phyloP scores from a whole-genome alignment of 148 eudicot genomes.

The Simmondsia chinensis region DNA sequence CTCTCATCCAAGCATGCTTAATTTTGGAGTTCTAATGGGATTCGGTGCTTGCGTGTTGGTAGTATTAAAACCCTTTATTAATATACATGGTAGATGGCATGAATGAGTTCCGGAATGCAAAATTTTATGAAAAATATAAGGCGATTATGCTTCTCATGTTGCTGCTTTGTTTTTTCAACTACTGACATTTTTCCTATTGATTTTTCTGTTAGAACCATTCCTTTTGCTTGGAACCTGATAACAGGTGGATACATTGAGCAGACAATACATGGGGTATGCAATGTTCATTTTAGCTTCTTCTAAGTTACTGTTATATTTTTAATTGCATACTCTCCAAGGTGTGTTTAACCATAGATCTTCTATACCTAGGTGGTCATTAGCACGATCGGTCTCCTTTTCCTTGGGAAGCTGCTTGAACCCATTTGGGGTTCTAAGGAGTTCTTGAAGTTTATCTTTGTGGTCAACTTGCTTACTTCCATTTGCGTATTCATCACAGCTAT shows the following conservation, averaged over 20 bases:
- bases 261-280: constrained; percentile 72
- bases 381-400: constrained; percentile 69
- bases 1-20: too few species aligned
- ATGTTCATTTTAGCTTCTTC: constrained; percentile 1
- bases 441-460: constrained; percentile 83
- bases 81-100: too few species aligned
- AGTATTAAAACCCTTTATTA: too few species aligned
- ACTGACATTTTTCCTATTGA: background rate
- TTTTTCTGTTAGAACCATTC: constrained; percentile 72
- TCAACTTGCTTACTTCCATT: constrained; percentile 76
- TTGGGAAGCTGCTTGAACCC: constrained; percentile 95
- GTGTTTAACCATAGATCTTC: background rate
- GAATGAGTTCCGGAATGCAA: too few species aligned
- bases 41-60: too few species aligned
- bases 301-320: background rate
- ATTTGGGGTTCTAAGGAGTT: constrained; percentile 98
- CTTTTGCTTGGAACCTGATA: constrained; percentile 95
- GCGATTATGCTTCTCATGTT: constrained; percentile 3
- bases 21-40: too few species aligned
- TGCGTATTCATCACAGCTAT: constrained; percentile 85
- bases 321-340: background rate
- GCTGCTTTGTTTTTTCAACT: background rate
- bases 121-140: too few species aligned
- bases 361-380: constrained; percentile 55
- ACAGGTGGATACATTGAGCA: constrained; percentile 94